Conservation (phyloP, 2,329 filamentous ascomycete genomes). For the Dryadomyces quercivorus region DNA sequence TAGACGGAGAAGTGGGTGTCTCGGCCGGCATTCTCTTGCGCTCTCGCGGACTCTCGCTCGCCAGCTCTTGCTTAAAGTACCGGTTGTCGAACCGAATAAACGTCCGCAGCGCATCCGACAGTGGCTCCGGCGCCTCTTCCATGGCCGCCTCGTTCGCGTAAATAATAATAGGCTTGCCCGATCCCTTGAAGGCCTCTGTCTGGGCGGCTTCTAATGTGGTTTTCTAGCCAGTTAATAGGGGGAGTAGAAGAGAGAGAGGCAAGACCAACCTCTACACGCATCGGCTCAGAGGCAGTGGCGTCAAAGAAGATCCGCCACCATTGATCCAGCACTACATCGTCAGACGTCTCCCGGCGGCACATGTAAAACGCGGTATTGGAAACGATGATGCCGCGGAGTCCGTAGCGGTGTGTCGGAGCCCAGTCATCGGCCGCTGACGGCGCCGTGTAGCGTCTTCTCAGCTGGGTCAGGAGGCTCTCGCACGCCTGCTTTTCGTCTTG, state of each 20-base stretch:
- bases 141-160: conserved; percentile 20
- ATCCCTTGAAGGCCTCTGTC: conserved; percentile 10
- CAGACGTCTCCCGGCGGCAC: conserved; percentile 13
- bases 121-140: conserved; percentile 10
- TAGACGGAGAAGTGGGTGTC: conserved; percentile 24
- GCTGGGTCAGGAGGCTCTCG: background rate
- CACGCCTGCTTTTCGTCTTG: conserved; percentile 6
- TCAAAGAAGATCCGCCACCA: conserved; percentile 19
- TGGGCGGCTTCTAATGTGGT: conserved; percentile 12
- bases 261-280: conserved; percentile 12
- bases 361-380: conserved; percentile 17
- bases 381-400: conserved; percentile 18
- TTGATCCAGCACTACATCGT: conserved; percentile 12
- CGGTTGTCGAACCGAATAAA: conserved; percentile 24
- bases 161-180: conserved; percentile 16
- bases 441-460: conserved; percentile 12
- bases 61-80: conserved; percentile 20
- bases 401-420: conserved; percentile 17
- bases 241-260: background rate
- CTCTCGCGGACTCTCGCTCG: conserved; percentile 15
- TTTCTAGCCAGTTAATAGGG: conserved; percentile 1
- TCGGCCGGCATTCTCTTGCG: conserved; percentile 15
- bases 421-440: conserved; percentile 13
- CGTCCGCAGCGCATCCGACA: conserved; percentile 18
- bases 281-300: conserved; percentile 8